Evolutionary conservation across 306 rosid genomes (phyloP).

Genomic region (Rosa chinensis): DNA sequence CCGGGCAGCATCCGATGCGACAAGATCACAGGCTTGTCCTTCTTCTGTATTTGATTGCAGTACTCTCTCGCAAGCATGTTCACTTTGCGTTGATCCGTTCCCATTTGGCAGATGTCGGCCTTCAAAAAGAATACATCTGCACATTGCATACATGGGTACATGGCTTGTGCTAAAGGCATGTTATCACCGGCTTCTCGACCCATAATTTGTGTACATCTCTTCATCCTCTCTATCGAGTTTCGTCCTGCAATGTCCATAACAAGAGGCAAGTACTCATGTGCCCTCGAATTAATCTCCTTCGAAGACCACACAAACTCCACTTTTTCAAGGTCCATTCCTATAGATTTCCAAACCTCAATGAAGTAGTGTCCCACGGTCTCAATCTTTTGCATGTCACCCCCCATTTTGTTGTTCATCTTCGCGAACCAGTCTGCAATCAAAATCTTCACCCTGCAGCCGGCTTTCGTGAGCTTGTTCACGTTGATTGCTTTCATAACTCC

Average conservation of each 20-base stretch:
- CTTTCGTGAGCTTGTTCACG: slow-evolving; percentile 73
- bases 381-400: slow-evolving; percentile 76
- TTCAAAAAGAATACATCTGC: slow-evolving; percentile 85
- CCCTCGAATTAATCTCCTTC: slow-evolving; percentile 60
- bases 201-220: slow-evolving; percentile 60
- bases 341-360: slow-evolving; percentile 83
- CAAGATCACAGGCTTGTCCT: slow-evolving; percentile 67
- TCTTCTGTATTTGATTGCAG: slow-evolving; percentile 76
- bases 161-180: slow-evolving; percentile 75
- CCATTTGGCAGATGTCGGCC: slow-evolving; percentile 94
- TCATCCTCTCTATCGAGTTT: slow-evolving; percentile 56
- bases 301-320: slow-evolving; percentile 87
- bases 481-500: slow-evolving; percentile 77
- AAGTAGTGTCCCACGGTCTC: slow-evolving; percentile 64
- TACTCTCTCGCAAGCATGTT: slow-evolving; percentile 86
- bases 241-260: slow-evolving; percentile 82
- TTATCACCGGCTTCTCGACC: slow-evolving; percentile 71
- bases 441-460: slow-evolving; percentile 78
- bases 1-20: slow-evolving; percentile 92
- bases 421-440: slow-evolving; percentile 97
- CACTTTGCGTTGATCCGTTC: slow-evolving; percentile 91
- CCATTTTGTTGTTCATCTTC: slow-evolving; percentile 73
- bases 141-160: slow-evolving; percentile 96
- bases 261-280: slow-evolving; percentile 75
- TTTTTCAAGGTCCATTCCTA: slow-evolving; percentile 79